Conservation (phyloP, 108 stramenopile species). For the Epithemia pelagica region DNA sequence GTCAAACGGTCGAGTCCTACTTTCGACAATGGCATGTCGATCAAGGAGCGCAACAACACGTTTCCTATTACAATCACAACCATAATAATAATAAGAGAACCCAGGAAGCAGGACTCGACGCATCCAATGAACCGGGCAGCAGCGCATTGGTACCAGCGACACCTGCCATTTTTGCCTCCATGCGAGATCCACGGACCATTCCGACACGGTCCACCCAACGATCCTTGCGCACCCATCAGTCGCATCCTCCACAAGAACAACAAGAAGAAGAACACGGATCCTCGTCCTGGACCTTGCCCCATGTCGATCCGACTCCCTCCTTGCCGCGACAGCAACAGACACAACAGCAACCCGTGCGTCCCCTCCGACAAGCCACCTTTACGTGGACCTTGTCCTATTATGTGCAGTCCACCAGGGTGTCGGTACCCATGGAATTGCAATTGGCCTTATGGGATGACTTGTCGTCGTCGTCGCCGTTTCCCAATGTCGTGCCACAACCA, state of each 20-base stretch:
- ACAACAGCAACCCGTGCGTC: neutral
- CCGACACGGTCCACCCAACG: neutral
- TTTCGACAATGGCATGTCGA: constrained; percentile 73
- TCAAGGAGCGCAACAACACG: constrained; percentile 68
- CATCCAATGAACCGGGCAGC: neutral
- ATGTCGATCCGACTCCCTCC: neutral
- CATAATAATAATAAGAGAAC: neutral
- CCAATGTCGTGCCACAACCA: neutral
- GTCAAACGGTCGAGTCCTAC: constrained; percentile 70
- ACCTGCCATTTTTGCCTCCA: neutral
- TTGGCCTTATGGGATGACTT: constrained; percentile 76
- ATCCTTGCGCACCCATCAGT: neutral
- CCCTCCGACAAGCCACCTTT: neutral
- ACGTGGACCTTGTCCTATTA: neutral
- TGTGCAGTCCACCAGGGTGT: neutral
- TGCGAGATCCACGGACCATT: neutral
- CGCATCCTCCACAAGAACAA: too few species aligned
- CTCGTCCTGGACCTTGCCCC: neutral
- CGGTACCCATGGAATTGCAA: constrained; percentile 45
- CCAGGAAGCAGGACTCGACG: neutral
- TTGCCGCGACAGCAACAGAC: neutral
- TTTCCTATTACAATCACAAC: constrained; percentile 20
- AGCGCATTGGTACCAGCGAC: neutral
- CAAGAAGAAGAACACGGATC: too few species aligned
- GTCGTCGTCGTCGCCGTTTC: neutral